Conservation (phyloP, 345 rosid genomes). For the Kandelia obovata region DNA sequence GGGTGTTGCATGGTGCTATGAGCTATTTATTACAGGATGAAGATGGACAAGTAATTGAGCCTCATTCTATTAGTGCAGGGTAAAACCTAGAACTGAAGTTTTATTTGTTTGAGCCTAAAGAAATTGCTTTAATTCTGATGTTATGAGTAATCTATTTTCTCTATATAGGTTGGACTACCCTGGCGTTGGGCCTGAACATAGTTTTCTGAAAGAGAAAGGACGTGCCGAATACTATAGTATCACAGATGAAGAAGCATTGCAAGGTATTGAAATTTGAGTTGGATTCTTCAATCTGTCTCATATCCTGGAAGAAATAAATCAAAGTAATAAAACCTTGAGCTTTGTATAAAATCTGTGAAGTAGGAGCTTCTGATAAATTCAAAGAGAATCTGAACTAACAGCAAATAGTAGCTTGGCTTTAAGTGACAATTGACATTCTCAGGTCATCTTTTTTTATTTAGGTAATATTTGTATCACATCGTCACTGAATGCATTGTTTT, state of each 20-base stretch:
- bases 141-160: not conserved
- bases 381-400: no score
- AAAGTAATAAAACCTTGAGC: not conserved
- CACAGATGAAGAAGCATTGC: constrained; percentile 86
- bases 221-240: constrained; percentile 78
- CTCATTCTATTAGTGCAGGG: constrained; percentile 98
- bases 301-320: not conserved
- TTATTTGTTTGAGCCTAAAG: constrained; percentile 3
- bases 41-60: constrained; percentile 88
- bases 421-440: not conserved
- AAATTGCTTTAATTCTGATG: not conserved
- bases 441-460: not conserved
- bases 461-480: no score
- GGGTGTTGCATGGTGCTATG: constrained; percentile 97
- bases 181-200: constrained; percentile 98
- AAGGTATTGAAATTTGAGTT: constrained; percentile 43
- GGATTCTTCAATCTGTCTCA: not conserved
- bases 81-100: constrained; percentile 12
- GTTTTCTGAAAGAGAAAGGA: constrained; percentile 80
- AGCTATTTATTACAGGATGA: constrained; percentile 91
- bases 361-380: no score
- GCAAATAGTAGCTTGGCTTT: not conserved
- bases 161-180: constrained; percentile 83
- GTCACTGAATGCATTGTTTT: no score
- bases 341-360: no score